Evolutionary conservation across 1,284 basidiomycete genomes (phyloP), one percentile per base, ranked within the genome.

Genomic region (Tylopilus orsonianus): DNA sequence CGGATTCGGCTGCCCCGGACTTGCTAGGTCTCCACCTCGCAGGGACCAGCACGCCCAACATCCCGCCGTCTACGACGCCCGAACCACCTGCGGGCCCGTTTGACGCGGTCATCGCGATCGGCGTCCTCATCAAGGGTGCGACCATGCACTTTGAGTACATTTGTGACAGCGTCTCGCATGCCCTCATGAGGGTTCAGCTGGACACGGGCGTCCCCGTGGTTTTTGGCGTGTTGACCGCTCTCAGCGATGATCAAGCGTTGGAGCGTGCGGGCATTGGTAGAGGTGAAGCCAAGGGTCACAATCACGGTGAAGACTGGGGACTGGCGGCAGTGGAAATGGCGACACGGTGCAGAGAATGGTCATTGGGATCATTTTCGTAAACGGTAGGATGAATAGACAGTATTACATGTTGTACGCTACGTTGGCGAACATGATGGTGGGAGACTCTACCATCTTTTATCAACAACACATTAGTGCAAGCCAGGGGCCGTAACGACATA

Each of bases 61-160:
- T 74, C 37, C 62, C 70, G 13, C 77, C 78, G 0, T 70, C 70
- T 13, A 78, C 80, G 1, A 18, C 29, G 2, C 55, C 56, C 6
- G 61, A 68, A 30, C 71, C 76, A 60, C 76, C 81, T 9, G 80
- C 80, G 44, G 78, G 80, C 49, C 85, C 92, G 0, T 95, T 97
- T 59, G 90, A 96, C 70, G 97, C 94, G 10, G 85, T 97, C 56
- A 96, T 99, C 64, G 92, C 94, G 33, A 93, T 99, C 61, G 96
- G 96, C 9, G 93, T 95, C 38, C 85, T 99, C 65, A 97, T 99
- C 80, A 99, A 99, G 71, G 96, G 94, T 49, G 79, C 83, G 4
- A 97, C 94, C 13, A 96, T 96, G 92, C 94, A 97, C 73, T 97
- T 97, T 67, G 94, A 97, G 71, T 99, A 99, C 77, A 99, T 99